Conservation (phyloP, 305 asterid genomes). For the Fraxinus floribunda region DNA sequence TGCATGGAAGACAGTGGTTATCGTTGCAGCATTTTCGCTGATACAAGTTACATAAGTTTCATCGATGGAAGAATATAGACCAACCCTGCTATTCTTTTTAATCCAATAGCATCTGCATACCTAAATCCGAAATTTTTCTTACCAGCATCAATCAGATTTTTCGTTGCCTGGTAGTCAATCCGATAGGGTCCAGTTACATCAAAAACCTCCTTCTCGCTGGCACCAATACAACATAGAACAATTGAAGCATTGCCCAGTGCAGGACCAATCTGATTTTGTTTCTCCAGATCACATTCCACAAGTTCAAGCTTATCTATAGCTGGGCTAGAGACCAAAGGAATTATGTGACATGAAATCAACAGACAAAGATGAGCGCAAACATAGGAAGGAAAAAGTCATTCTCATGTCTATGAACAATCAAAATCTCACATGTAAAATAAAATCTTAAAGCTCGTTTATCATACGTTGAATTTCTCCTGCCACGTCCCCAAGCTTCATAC, state of each 20-base stretch:
- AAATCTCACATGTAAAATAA: constrained; percentile 1
- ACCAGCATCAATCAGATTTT: constrained; percentile 88
- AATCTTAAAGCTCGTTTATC: constrained; percentile 30
- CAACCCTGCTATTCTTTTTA: background rate
- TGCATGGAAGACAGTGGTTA: constrained; percentile 38
- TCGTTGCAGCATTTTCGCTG: constrained; percentile 10
- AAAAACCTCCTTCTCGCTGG: constrained; percentile 82
- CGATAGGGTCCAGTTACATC: constrained; percentile 83
- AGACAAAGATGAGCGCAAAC: background rate
- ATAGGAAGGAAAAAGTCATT: constrained; percentile 1
- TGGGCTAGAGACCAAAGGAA: constrained; percentile 85
- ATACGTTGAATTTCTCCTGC: constrained; percentile 62
- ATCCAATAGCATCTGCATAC: constrained; percentile 1
- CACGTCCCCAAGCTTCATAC: constrained; percentile 56
- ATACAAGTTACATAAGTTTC: background rate
- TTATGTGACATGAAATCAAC: constrained; percentile 38
- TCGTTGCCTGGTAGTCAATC: constrained; percentile 77
- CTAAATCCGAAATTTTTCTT: constrained; percentile 12
- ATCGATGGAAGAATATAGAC: background rate
- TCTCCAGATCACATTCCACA: constrained; percentile 89
- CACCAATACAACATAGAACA: constrained; percentile 89
- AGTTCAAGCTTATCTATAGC: constrained; percentile 92
- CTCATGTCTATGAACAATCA: constrained; percentile 10
- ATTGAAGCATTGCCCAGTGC: constrained; percentile 71
- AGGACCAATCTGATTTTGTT: constrained; percentile 51